phyloP scores from a whole-genome alignment of 805 yeast genomes.

The Jamesozyma spencerorum region DNA sequence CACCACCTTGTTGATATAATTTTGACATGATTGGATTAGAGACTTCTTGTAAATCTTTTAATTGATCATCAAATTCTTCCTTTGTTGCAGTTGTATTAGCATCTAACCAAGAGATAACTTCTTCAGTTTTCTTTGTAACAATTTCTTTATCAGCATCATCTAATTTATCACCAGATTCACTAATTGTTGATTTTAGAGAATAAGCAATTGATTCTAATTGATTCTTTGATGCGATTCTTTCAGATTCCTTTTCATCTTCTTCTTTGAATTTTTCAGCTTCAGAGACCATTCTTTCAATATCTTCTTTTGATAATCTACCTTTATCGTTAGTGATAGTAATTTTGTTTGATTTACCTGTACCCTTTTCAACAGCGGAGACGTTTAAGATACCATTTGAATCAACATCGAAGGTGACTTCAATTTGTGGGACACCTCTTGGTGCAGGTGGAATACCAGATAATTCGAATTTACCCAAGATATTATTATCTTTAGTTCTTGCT shows the following conservation, averaged over 20 bases:
- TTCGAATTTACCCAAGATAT: conserved; percentile 94
- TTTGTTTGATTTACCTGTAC: conserved; percentile 95
- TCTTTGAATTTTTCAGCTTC: conserved; percentile 98
- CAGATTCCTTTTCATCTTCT: conserved; percentile 90
- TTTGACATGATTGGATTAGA: conserved; percentile 96
- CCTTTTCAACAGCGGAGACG: conserved; percentile 96
- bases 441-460: conserved; percentile 96
- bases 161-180: conserved; percentile 74
- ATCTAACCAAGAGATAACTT: conserved; percentile 86
- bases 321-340: conserved; percentile 97
- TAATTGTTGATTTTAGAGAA: conserved; percentile 76
- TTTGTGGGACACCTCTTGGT: conserved; percentile 98
- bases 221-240: conserved; percentile 89
- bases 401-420: conserved; percentile 93
- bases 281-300: conserved; percentile 93
- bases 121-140: conserved; percentile 75
- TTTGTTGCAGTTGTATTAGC: conserved; percentile 82
- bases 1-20: conserved; percentile 89
- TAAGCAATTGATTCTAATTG: conserved; percentile 93
- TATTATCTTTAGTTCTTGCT: conserved; percentile 93
- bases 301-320: conserved; percentile 97
- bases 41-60: conserved; percentile 92
- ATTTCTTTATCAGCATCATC: conserved; percentile 64
- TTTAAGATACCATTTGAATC: conserved; percentile 97
- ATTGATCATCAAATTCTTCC: conserved; percentile 88